phyloP scores from a whole-genome alignment of 1,139 yeast species.

The Geotrichum reessii region DNA sequence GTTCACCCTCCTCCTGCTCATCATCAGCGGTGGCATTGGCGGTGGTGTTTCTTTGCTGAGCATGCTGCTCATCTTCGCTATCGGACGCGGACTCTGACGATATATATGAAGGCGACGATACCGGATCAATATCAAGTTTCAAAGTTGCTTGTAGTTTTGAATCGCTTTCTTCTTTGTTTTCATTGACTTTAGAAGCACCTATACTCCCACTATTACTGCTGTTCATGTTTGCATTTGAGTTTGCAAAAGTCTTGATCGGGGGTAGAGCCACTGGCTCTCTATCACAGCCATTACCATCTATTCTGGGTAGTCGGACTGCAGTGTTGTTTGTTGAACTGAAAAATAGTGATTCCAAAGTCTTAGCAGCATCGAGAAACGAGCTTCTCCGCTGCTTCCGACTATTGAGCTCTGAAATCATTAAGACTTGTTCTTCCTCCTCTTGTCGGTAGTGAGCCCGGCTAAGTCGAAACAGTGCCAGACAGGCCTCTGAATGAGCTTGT shows the following conservation, averaged over 20 bases:
- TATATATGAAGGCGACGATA: conserved; percentile 1
- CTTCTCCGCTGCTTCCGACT: background rate
- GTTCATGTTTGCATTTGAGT: background rate
- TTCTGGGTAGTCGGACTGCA: background rate
- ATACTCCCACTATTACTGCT: conserved; percentile 4
- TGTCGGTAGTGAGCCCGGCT: background rate
- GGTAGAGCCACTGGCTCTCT: background rate
- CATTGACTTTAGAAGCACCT: background rate
- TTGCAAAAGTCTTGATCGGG: background rate
- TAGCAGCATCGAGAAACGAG: conserved; percentile 6
- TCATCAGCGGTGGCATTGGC: background rate
- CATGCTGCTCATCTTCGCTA: background rate
- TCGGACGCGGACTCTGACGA: conserved; percentile 1
- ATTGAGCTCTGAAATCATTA: background rate
- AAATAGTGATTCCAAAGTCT: conserved; percentile 7
- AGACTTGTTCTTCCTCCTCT: background rate
- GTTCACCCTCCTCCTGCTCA: background rate
- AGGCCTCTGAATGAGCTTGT: conserved; percentile 9
- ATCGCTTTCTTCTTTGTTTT: background rate
- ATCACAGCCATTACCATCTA: background rate
- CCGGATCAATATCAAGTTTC: background rate
- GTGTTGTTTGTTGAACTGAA: conserved; percentile 1
- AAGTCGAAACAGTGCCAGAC: conserved; percentile 6
- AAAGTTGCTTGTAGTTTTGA: background rate
- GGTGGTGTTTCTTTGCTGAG: background rate